Evolutionary conservation across 192 early-diverging fungal genomes (phyloP).

Genomic region (Linnemannia elongata): DNA sequence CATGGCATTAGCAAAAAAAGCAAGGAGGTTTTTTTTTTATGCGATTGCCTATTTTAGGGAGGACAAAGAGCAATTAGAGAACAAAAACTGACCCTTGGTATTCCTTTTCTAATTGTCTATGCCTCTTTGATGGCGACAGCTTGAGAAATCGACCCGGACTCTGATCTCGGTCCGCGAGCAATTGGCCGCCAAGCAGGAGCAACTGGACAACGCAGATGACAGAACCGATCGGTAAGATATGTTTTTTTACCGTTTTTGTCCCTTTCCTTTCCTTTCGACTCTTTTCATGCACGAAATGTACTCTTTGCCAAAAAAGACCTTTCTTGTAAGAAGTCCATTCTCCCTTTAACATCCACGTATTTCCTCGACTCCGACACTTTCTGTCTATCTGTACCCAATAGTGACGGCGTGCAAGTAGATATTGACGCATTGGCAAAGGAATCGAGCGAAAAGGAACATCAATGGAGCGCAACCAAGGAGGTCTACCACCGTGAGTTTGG

Average conservation of each 20-base stretch:
- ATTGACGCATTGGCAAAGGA: constrained; percentile 24
- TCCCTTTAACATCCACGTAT: background rate
- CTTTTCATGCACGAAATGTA: no score
- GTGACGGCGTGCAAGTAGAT: constrained; percentile 17
- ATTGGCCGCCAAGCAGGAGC: constrained; percentile 18
- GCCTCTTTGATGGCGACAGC: background rate
- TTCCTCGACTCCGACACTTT: background rate
- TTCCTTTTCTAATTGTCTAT: background rate
- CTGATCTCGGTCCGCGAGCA: constrained; percentile 15
- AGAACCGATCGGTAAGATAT: constrained; percentile 25
- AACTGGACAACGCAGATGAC: constrained; percentile 11
- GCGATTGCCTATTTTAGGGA: background rate
- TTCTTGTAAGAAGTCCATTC: background rate
- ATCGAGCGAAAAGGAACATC: constrained; percentile 25
- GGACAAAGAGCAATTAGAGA: no score
- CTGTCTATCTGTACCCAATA: background rate
- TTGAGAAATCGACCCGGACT: constrained; percentile 33
- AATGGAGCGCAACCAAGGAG: constrained; percentile 51
- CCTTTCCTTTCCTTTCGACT: background rate
- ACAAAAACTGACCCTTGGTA: background rate
- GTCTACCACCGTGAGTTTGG: constrained; percentile 50
- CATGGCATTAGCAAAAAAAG: background rate
- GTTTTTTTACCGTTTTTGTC: background rate
- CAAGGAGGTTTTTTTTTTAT: background rate
- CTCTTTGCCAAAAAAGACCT: background rate